Evolutionary conservation across 2,329 filamentous ascomycete species (phyloP), one percentile per base, ranked within the genome.

Genomic region (Alternaria triticina): DNA sequence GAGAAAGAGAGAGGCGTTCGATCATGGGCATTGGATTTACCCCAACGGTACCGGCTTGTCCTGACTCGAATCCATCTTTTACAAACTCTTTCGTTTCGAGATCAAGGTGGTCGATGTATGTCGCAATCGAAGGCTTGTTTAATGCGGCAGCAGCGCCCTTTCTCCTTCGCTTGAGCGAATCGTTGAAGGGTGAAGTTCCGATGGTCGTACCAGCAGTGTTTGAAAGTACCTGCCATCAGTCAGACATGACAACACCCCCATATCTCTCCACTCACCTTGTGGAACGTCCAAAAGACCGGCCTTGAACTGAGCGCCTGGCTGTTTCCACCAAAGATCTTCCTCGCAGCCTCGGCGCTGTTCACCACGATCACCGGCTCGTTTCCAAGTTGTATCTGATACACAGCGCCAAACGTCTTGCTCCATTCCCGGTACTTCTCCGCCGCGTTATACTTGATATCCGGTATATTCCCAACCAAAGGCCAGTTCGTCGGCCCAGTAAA

Each of bases 21-120:
- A 91, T 90, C 85, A 90, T 88, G 1, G 88, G 87, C 87, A 90
- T 88, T 0, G 89, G 88, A 59, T 91, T 87, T 0, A 90, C 84
- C 0, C 86, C 82, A 2, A 79, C 79, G 1, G 78, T 77, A 1
- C 89, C 89, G 1, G 81, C 83, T 7, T 85, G 79, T 4, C 89
- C 89, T 64, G 89, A 86, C 20, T 83, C 82, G 61, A 87, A 82
- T 0, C 89, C 83, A 62, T 91, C 89, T 47, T 84, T 83, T 52
- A 91, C 81, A 57, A 91, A 91, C 56, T 88, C 86, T 20, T 85
- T 86, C 2, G 87, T 87, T 76, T 91, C 89, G 7, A 88, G 74
- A 54, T 91, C 88, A 1, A 91, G 80, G 68, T 89, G 87, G 0
- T 85, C 82, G 4, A 90, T 82, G 66, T 91, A 91, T 0, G 85